A percentile compares a stretch with the other conserved stretches of the same genome.
Evolutionary conservation across 805 yeast genomes (phyloP).

Genomic region (Candida maesae): DNA sequence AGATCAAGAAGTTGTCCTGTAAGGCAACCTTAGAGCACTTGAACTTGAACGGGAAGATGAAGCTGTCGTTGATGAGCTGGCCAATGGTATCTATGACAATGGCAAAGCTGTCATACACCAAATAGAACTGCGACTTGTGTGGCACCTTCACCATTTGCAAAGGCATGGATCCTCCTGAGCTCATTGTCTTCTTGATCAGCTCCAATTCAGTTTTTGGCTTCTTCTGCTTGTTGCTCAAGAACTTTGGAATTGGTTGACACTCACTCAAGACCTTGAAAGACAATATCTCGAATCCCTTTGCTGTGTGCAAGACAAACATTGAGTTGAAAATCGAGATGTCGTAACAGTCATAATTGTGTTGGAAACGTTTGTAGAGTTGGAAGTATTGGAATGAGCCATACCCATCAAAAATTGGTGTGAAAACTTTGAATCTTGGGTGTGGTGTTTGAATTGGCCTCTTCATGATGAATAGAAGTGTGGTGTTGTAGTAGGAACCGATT

Average conservation of each 20-base stretch:
- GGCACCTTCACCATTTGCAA: constrained; percentile 61
- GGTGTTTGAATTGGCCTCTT: constrained; percentile 40
- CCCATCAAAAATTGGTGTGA: constrained; percentile 54
- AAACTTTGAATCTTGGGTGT: constrained; percentile 49
- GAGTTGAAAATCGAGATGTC: constrained; percentile 62
- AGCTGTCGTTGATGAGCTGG: constrained; percentile 39
- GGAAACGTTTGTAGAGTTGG: constrained; percentile 43
- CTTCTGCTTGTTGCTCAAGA: constrained; percentile 25
- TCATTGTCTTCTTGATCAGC: constrained; percentile 37
- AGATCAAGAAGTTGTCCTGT: constrained; percentile 43
- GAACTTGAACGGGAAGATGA: constrained; percentile 40
- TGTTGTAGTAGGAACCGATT: constrained; percentile 65
- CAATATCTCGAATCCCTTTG: constrained; percentile 63
- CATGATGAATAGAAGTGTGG: constrained; percentile 53
- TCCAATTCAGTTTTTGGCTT: constrained; percentile 32
- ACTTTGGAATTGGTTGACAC: constrained; percentile 55
- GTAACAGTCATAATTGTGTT: constrained; percentile 51
- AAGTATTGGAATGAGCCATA: constrained; percentile 40
- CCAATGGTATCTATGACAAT: constrained; percentile 60
- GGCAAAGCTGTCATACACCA: constrained; percentile 71
- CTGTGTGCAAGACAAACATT: constrained; percentile 62
- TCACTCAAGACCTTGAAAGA: constrained; percentile 52
- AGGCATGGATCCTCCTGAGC: constrained; percentile 41
- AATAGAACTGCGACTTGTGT: constrained; percentile 48
- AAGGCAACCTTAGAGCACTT: constrained; percentile 39